These are phyloP conservation scores for Solanum medicagineum DNA, from an alignment of 257 asterid genomes.

Conservation along the genomic window DNA sequence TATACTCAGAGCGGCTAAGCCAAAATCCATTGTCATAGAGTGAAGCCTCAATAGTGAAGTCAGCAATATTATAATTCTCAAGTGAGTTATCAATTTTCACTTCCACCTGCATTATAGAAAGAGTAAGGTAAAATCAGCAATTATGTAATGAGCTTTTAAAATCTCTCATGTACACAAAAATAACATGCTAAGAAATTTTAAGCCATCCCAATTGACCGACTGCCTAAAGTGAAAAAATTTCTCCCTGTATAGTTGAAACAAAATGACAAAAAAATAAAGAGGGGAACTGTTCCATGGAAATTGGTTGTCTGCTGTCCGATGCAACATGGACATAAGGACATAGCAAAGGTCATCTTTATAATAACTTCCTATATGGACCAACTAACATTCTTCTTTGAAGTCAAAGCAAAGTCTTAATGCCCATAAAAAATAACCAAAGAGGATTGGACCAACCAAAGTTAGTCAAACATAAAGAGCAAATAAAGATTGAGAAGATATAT, in stretches of 20 bases:
- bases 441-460: background rate
- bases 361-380: background rate
- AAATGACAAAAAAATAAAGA: background rate
- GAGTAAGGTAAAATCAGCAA: background rate
- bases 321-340: background rate
- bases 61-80: constrained; percentile 30
- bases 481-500: background rate
- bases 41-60: constrained; percentile 70
- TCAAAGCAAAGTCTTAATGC: background rate
- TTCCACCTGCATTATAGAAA: constrained; percentile 57
- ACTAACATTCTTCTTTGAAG: background rate
- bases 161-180: background rate
- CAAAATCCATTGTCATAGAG: constrained; percentile 54
- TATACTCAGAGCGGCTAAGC: constrained; percentile 21
- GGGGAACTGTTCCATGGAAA: background rate
- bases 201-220: background rate
- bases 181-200: background rate
- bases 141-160: background rate
- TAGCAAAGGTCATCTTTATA: background rate
- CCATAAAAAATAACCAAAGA: background rate
- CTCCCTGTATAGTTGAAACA: background rate
- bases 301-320: background rate
- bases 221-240: background rate
- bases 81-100: constrained; percentile 55
- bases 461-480: background rate